Conservation (phyloP, 1,284 basidiomycete genomes). For the Apiotrichum akiyoshidainum region DNA sequence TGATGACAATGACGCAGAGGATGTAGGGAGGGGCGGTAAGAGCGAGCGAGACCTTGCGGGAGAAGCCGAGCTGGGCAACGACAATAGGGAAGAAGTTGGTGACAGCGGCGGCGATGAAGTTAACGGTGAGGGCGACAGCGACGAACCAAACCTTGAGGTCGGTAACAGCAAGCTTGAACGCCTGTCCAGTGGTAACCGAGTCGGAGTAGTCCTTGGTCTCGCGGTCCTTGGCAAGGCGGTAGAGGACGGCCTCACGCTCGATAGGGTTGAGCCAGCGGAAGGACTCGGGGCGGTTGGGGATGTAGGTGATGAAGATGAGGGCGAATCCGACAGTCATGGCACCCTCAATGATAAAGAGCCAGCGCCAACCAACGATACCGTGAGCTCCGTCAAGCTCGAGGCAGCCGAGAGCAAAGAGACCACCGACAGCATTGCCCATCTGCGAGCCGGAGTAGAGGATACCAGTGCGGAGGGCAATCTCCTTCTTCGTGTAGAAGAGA, state of each 20-base stretch:
- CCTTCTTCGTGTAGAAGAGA: conserved; percentile 40
- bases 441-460: conserved; percentile 34
- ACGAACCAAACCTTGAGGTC: conserved; percentile 45
- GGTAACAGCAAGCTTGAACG: conserved; percentile 33
- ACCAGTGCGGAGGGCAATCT: conserved; percentile 31
- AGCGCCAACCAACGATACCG: conserved; percentile 7
- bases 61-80: conserved; percentile 41
- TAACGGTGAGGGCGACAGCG: conserved; percentile 20
- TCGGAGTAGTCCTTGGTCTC: conserved; percentile 33
- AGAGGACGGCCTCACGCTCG: conserved; percentile 38
- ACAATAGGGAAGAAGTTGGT: conserved; percentile 49
- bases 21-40: conserved; percentile 47
- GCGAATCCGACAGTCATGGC: conserved; percentile 33
- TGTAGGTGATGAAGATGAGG: conserved; percentile 32
- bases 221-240: conserved; percentile 41
- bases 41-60: conserved; percentile 43
- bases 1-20: conserved; percentile 26
- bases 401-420: conserved; percentile 3
- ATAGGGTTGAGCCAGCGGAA: conserved; percentile 33
- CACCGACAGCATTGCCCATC: conserved; percentile 11
- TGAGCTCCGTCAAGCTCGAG: conserved; percentile 6
- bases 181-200: conserved; percentile 27
- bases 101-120: conserved; percentile 39
- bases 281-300: conserved; percentile 40
- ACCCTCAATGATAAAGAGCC: conserved; percentile 14